Conservation (phyloP, 78 protist species). For the Dictyostelium capitatum region DNA sequence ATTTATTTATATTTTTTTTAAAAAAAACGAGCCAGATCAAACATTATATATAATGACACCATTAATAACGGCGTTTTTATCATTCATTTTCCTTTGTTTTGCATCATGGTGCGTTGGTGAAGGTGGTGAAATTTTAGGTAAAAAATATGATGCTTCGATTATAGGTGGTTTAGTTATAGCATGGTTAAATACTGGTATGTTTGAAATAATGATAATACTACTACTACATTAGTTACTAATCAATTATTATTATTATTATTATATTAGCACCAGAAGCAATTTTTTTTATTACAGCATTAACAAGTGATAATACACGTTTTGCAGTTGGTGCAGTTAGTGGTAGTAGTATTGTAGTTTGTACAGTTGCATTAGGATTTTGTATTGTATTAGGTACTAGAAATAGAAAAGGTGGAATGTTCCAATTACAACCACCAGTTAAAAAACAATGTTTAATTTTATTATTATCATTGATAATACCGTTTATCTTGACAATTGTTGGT, state of each 20-base stretch:
- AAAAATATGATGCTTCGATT: constrained; percentile 87
- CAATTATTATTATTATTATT: too few species aligned
- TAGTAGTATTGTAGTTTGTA: constrained; percentile 86
- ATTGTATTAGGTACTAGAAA: constrained; percentile 77
- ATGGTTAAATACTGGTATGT: constrained; percentile 88
- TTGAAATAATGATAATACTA: background rate
- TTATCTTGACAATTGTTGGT: constrained; percentile 33
- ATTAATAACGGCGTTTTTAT: background rate
- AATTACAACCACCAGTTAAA: constrained; percentile 85
- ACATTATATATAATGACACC: constrained; percentile 10
- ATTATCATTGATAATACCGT: constrained; percentile 49
- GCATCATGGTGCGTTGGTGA: constrained; percentile 89
- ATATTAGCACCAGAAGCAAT: constrained; percentile 83
- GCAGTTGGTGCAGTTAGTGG: constrained; percentile 91
- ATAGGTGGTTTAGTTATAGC: constrained; percentile 89
- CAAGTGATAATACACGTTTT: constrained; percentile 77
- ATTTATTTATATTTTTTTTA: too few species aligned
- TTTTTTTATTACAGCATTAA: constrained; percentile 85
- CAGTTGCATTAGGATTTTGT: constrained; percentile 85
- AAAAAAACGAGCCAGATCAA: background rate
- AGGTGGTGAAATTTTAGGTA: constrained; percentile 90
- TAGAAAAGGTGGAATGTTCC: constrained; percentile 54
- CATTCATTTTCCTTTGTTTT: constrained; percentile 59
- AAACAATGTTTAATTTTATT: constrained; percentile 73
- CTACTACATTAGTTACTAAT: background rate